Evolutionary conservation across 208 protist genomes (phyloP).

Genomic region (Leishmania arabica): DNA sequence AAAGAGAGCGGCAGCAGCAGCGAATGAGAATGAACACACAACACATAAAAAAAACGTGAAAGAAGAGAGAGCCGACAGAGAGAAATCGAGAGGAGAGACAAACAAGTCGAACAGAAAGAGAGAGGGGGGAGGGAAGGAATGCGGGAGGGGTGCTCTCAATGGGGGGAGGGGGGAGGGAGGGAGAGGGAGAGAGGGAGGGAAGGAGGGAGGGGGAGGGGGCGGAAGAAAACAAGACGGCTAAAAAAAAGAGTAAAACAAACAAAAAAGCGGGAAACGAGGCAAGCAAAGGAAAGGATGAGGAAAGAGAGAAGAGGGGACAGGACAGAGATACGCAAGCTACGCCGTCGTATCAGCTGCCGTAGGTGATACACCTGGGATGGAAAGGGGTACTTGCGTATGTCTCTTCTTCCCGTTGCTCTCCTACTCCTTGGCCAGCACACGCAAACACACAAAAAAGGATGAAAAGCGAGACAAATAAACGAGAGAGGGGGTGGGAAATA

Average conservation of each 20-base stretch:
- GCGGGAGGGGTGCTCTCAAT: background rate
- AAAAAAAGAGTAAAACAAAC: background rate
- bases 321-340: background rate
- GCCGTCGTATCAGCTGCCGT: background rate
- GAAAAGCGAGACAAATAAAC: background rate
- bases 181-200: too few relatives aligned
- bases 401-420: background rate
- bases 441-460: background rate
- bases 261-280: background rate
- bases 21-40: background rate
- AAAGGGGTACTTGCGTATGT: background rate
- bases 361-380: background rate
- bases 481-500: background rate
- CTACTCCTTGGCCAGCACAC: background rate
- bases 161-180: background rate
- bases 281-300: constrained; percentile 6
- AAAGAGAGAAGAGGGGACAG: constrained; percentile 12
- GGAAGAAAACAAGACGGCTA: background rate
- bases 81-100: background rate
- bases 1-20: background rate
- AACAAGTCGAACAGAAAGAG: background rate
- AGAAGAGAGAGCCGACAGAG: background rate
- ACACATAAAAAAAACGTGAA: background rate
- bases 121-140: background rate
- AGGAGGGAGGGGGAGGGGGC: too few relatives aligned